phyloP scores from a whole-genome alignment of 2,329 filamentous ascomycete genomes.

The Fonsecaea monophora region DNA sequence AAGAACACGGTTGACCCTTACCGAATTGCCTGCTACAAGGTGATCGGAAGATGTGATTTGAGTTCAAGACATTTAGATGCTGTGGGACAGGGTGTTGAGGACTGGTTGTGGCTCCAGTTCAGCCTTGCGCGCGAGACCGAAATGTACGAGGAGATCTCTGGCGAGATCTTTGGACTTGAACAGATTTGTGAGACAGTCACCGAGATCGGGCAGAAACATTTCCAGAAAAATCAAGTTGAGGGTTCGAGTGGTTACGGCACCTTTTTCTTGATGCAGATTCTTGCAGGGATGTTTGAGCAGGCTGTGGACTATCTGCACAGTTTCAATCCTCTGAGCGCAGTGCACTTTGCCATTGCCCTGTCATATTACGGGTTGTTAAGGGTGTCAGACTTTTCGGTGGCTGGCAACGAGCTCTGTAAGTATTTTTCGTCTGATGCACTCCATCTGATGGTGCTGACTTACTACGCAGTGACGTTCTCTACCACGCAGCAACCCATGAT shows the following conservation, averaged over 20 bases:
- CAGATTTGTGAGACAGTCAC: slow-evolving; percentile 79
- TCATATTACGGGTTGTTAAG: slow-evolving; percentile 88
- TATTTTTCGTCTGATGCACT: slow-evolving; percentile 29
- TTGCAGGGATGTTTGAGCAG: slow-evolving; percentile 92
- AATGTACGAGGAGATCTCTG: slow-evolving; percentile 66
- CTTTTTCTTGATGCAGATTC: slow-evolving; percentile 89
- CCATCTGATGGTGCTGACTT: slow-evolving; percentile 30
- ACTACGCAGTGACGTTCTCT: slow-evolving; percentile 58
- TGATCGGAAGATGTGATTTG: slow-evolving; percentile 79
- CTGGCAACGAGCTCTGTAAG: slow-evolving; percentile 71
- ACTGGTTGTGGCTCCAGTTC: slow-evolving; percentile 73
- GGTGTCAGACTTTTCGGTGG: slow-evolving; percentile 78
- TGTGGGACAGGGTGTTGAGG: slow-evolving; percentile 66
- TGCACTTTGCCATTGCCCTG: slow-evolving; percentile 91
- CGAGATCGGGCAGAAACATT: slow-evolving; percentile 91
- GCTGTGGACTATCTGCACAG: slow-evolving; percentile 89
- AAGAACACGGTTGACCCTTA: slow-evolving; percentile 92
- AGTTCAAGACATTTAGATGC: slow-evolving; percentile 62
- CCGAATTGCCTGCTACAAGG: slow-evolving; percentile 96
- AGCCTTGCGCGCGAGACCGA: slow-evolving; percentile 67
- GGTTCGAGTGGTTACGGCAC: slow-evolving; percentile 82
- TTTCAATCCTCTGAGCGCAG: slow-evolving; percentile 89
- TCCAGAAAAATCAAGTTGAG: slow-evolving; percentile 79
- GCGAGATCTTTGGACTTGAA: slow-evolving; percentile 67
- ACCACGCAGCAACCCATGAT: slow-evolving; percentile 72